Base-by-base conservation (phyloP, 2,329 filamentous ascomycete genomes). In the Aschersonia sp. region DNA sequence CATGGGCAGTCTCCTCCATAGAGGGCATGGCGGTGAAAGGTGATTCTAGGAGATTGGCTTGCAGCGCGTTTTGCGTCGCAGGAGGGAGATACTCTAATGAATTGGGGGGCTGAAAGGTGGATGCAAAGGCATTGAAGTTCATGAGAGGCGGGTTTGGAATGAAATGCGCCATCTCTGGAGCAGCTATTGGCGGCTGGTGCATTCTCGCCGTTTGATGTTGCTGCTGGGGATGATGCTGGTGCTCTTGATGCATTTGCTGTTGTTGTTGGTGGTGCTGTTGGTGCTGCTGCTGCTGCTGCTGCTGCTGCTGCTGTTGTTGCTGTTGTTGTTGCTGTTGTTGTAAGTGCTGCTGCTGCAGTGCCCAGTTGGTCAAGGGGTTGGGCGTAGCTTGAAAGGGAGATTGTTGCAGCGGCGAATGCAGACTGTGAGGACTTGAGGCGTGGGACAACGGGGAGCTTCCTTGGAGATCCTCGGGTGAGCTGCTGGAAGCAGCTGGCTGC, bases 21-120 rank as follows among this genome's bases (percentile, higher is more conserved):
- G 75, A 68, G 33, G 75, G 71, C 60, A 82, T 71, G 50, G 67
- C 64, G 56, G 63, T 68, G 64, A 84, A 88, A 4, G 78, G 67
- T 37, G 76, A 73, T 50, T 84, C 81, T 57, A 87, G 69, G 37
- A 79, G 63, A 53, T 81, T 71, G 12, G 78, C 68, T 53, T 80
- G 79, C 51, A 86, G 69, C 40, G 78, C 71, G 35, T 76, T 74
- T 57, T 85, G 82, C 6, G 78, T 77, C 6, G 80, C 70, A 59
- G 71, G 71, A 47, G 73, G 80, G 52, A 75, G 70, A 63, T 82
- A 83, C 52, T 78, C 78, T 49, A 81, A 70, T 35, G 75, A 64
- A 48, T 68, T 73, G 50, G 73, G 69, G 58, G 74, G 8, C 12
- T 3, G 77, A 58, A 74, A 78, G 54, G 63, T 67, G 42, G 70